A percentile compares a stretch with the other conserved stretches of the same genome.
phyloP scores from a whole-genome alignment of 139 green algal genomes.

The Auxenochlorella protothecoides region DNA sequence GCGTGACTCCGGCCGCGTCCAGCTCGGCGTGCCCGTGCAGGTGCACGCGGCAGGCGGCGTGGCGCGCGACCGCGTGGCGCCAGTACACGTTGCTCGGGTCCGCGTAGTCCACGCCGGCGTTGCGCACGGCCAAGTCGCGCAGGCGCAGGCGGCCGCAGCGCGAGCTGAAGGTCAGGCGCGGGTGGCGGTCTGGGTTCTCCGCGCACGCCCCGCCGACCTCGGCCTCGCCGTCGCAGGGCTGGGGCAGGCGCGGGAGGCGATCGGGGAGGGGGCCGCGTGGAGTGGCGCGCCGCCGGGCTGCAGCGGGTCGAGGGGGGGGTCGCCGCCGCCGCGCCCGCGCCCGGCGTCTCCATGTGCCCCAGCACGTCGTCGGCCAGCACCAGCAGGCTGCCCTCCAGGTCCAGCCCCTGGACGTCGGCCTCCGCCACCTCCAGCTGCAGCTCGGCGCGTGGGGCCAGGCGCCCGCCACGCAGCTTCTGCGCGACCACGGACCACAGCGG shows the following conservation, averaged over 20 bases:
- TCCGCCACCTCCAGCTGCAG: constrained; percentile 73
- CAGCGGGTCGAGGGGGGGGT: background rate
- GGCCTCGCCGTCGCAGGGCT: background rate
- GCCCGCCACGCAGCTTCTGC: constrained; percentile 86
- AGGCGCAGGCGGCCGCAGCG: constrained; percentile 59
- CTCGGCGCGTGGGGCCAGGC: constrained; percentile 45
- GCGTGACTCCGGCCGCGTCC: constrained; percentile 54
- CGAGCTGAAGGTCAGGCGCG: constrained; percentile 39
- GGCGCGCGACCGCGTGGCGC: constrained; percentile 56
- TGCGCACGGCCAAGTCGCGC: constrained; percentile 68
- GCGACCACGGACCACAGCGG: constrained; percentile 90
- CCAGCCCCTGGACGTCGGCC: constrained; percentile 47
- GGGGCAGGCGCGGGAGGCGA: background rate
- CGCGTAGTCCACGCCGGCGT: constrained; percentile 78
- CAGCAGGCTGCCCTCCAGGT: constrained; percentile 66
- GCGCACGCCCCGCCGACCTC: background rate
- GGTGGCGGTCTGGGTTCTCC: background rate
- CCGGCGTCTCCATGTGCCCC: constrained; percentile 31
- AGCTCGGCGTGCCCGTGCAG: constrained; percentile 84
- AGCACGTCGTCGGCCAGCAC: constrained; percentile 40
- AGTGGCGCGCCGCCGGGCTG: background rate
- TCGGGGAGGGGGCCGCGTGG: background rate
- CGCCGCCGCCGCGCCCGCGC: background rate
- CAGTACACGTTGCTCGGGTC: constrained; percentile 67
- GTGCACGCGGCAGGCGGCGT: constrained; percentile 53